Conservation (phyloP, 2,329 filamentous ascomycete species). For the Helotiales sp. region DNA sequence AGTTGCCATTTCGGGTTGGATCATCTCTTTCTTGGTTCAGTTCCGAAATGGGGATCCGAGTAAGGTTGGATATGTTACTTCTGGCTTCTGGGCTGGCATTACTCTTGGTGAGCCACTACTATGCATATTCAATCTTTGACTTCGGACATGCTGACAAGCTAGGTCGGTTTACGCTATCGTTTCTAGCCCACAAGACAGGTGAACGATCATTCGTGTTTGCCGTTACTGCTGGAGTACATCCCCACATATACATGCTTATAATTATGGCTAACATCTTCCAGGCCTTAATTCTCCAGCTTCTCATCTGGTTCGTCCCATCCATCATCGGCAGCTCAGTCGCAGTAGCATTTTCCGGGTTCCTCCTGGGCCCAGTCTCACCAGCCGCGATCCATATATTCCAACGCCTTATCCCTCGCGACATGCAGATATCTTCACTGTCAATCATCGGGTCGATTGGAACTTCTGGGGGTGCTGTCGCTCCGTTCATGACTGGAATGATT, state of each 20-base stretch:
- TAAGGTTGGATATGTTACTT: conserved; percentile 77
- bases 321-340: conserved; percentile 69
- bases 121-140: too few relatives aligned
- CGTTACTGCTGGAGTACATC: conserved; percentile 55
- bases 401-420: conserved; percentile 58
- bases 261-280: conserved; percentile 32
- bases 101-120: conserved; percentile 72
- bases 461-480: conserved; percentile 70
- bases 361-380: conserved; percentile 79
- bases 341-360: conserved; percentile 70
- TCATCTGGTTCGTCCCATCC: conserved; percentile 78
- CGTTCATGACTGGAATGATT: conserved; percentile 52
- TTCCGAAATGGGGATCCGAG: conserved; percentile 72
- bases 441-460: conserved; percentile 72
- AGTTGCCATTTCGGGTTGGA: conserved; percentile 82
- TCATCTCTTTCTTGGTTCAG: conserved; percentile 80
- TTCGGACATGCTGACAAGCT: not conserved
- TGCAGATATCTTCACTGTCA: conserved; percentile 65
- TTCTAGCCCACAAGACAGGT: conserved; percentile 69
- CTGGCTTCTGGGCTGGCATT: conserved; percentile 73
- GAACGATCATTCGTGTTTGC: conserved; percentile 70
- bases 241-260: not conserved
- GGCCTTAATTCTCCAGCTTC: conserved; percentile 67
- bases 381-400: conserved; percentile 69
- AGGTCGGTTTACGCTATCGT: conserved; percentile 73